Conservation (phyloP, 352 stramenopile genomes). For the Blastocystis sp. region DNA sequence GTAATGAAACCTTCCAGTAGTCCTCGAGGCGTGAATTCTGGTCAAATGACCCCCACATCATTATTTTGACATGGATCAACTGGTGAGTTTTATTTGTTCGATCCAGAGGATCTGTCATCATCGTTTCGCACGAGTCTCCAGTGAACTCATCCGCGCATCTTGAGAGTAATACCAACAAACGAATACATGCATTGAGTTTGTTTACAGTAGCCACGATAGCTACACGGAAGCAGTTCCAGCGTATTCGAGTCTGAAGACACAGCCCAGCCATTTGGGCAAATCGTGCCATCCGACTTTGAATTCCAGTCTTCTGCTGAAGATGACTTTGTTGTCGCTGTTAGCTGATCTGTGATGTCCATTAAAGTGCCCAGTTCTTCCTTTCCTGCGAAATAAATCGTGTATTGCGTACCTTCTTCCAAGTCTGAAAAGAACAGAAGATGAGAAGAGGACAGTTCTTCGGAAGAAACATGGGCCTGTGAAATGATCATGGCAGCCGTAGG, state of each 20-base stretch:
- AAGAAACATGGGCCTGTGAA: neutral
- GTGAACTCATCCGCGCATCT: neutral
- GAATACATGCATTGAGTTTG: neutral
- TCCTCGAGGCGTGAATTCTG: neutral
- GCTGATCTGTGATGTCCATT: neutral
- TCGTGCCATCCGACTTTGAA: neutral
- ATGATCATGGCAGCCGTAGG: neutral
- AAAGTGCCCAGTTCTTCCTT: neutral
- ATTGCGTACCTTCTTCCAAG: neutral
- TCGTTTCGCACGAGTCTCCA: neutral
- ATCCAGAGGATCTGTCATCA: neutral
- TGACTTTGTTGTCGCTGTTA: neutral
- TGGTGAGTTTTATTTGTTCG: conserved; percentile 17
- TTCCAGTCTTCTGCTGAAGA: neutral
- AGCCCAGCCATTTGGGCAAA: conserved; percentile 21
- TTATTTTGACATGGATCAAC: conserved; percentile 6
- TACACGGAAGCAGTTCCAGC: conserved; percentile 20
- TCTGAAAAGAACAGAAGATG: neutral
- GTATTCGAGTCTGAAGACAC: neutral
- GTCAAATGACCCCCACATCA: neutral
- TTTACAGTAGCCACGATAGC: neutral
- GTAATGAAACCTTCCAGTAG: conserved; percentile 26
- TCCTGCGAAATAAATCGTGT: conserved; percentile 29
- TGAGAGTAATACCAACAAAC: neutral
- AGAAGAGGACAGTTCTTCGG: neutral